Conservation (phyloP, 208 protist genomes). For the Leishmania gerbilli region DNA sequence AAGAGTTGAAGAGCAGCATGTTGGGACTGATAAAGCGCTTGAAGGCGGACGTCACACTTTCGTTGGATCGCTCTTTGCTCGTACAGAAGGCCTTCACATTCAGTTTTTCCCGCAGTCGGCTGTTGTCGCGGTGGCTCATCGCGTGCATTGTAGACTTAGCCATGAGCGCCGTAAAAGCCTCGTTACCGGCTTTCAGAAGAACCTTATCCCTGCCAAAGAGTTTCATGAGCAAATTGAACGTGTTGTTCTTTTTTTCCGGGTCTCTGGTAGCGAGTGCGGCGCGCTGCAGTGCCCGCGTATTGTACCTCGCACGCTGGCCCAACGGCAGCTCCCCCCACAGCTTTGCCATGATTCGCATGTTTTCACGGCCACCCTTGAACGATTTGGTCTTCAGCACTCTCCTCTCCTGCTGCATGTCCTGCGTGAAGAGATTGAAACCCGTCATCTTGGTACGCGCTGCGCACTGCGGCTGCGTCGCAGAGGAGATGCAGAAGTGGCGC, state of each 20-base stretch:
- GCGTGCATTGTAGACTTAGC: constrained; percentile 52
- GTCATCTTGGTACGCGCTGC: constrained; percentile 45
- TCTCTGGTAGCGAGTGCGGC: constrained; percentile 25
- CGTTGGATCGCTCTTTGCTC: not conserved
- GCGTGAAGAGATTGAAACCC: constrained; percentile 65
- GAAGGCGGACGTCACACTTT: not conserved
- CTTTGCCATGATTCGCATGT: constrained; percentile 50
- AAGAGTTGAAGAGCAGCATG: constrained; percentile 78
- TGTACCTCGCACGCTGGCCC: constrained; percentile 39
- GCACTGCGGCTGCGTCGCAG: constrained; percentile 1
- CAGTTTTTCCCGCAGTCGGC: constrained; percentile 36
- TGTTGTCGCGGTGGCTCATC: constrained; percentile 35
- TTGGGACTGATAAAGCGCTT: constrained; percentile 33
- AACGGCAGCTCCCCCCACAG: constrained; percentile 41
- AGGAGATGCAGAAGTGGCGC: constrained; percentile 17
- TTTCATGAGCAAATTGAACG: constrained; percentile 75
- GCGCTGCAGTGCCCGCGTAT: constrained; percentile 43
- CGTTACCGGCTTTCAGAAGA: constrained; percentile 47
- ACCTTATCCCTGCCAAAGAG: constrained; percentile 39
- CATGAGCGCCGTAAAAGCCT: constrained; percentile 49
- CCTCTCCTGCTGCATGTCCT: constrained; percentile 40
- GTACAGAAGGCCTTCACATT: constrained; percentile 10
- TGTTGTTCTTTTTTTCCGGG: constrained; percentile 47
- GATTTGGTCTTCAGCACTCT: constrained; percentile 34
- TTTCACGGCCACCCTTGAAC: constrained; percentile 34